phyloP scores from a whole-genome alignment of 2,329 filamentous ascomycete genomes.

The Ophiostoma novo-ulmi region DNA sequence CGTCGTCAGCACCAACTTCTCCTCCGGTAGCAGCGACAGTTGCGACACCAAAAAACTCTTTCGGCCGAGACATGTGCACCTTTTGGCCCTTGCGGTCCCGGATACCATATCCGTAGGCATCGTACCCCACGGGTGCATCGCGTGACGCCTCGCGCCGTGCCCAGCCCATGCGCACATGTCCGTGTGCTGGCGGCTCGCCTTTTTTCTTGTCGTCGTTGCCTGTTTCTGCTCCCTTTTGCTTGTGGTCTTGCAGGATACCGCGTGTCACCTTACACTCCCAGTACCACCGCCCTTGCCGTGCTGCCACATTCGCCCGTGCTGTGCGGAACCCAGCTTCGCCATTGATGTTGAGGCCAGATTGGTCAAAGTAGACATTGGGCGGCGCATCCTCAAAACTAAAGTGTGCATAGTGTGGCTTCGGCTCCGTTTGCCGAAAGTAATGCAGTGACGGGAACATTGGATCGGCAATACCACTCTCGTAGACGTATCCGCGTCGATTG shows the following conservation, averaged over 20 bases:
- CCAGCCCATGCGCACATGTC: slow-evolving; percentile 80
- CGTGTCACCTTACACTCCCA: slow-evolving; percentile 88
- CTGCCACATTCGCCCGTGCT: slow-evolving; percentile 82
- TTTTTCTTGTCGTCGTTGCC: slow-evolving; percentile 25
- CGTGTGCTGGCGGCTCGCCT: slow-evolving; percentile 45
- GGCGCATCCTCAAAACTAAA: slow-evolving; percentile 92
- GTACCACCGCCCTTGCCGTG: slow-evolving; percentile 84
- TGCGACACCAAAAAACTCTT: slow-evolving; percentile 54
- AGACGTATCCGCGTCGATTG: slow-evolving; percentile 73
- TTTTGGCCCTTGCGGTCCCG: slow-evolving; percentile 87
- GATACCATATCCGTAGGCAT: slow-evolving; percentile 90
- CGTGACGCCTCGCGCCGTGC: slow-evolving; percentile 73
- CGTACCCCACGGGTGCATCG: slow-evolving; percentile 79
- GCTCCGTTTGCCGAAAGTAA: slow-evolving; percentile 85
- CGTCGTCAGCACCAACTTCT: not conserved
- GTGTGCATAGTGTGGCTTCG: slow-evolving; percentile 73
- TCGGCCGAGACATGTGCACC: slow-evolving; percentile 88
- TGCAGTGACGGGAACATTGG: slow-evolving; percentile 79
- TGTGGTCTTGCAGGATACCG: slow-evolving; percentile 54
- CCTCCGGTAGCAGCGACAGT: not conserved
- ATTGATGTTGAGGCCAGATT: slow-evolving; percentile 68
- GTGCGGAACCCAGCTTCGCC: slow-evolving; percentile 92
- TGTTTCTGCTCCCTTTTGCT: slow-evolving; percentile 34
- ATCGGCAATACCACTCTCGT: slow-evolving; percentile 85
- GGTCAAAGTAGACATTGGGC: slow-evolving; percentile 76